phyloP scores from a whole-genome alignment of 495 filamentous ascomycete species.

The Neurospora sp. region DNA sequence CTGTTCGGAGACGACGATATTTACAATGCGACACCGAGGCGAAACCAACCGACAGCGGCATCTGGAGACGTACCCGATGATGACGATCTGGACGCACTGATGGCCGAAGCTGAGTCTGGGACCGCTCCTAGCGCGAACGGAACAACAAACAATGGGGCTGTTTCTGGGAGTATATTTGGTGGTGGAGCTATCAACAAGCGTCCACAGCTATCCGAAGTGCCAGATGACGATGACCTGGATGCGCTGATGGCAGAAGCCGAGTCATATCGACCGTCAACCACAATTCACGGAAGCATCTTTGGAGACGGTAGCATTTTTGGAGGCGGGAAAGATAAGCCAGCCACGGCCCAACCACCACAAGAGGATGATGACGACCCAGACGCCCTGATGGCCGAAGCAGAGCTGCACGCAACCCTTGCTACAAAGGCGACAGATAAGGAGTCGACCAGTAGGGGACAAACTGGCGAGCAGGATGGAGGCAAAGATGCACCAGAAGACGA shows the following conservation, averaged over 20 bases:
- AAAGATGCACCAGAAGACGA: neutral
- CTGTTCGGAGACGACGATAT: slow-evolving; percentile 32
- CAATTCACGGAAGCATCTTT: neutral
- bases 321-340: slow-evolving; percentile 6
- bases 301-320: slow-evolving; percentile 9
- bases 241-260: slow-evolving; percentile 41
- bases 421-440: slow-evolving; percentile 1
- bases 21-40: slow-evolving; percentile 30
- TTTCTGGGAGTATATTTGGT: slow-evolving; percentile 26
- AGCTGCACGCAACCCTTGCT: slow-evolving; percentile 8
- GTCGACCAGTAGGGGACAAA: neutral
- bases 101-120: slow-evolving; percentile 35
- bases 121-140: slow-evolving; percentile 1
- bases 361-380: slow-evolving; percentile 27
- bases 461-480: slow-evolving; percentile 4
- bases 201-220: slow-evolving; percentile 9
- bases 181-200: slow-evolving; percentile 1
- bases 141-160: neutral
- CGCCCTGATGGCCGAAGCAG: slow-evolving; percentile 37
- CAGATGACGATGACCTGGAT: slow-evolving; percentile 42
- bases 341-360: neutral
- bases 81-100: slow-evolving; percentile 41
- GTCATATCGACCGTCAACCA: slow-evolving; percentile 7
- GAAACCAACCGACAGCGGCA: neutral
- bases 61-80: slow-evolving; percentile 29